Conservation (phyloP, 768 basidiomycete genomes). For the Rhizopogon salebrosus region DNA sequence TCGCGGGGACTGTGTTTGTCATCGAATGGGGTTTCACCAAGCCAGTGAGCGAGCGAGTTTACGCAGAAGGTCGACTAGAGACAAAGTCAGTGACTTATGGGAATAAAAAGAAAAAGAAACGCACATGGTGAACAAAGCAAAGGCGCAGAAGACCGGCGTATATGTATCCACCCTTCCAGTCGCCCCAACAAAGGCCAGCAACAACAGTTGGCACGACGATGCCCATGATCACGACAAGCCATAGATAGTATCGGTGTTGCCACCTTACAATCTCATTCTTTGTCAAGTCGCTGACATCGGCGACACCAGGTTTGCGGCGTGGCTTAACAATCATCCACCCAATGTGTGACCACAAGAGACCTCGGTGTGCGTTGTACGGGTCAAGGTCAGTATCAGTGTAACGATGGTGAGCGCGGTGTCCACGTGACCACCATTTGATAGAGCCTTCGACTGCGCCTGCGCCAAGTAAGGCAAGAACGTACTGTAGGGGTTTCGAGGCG, state of each 20-base stretch:
- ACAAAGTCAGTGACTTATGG: neutral
- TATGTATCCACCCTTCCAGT: slow-evolving; percentile 80
- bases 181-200: slow-evolving; percentile 79
- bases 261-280: slow-evolving; percentile 77
- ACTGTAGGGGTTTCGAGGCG: slow-evolving; percentile 81
- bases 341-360: slow-evolving; percentile 81
- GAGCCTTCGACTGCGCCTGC: slow-evolving; percentile 95
- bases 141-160: slow-evolving; percentile 79
- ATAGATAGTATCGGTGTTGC: slow-evolving; percentile 81
- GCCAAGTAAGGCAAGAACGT: slow-evolving; percentile 76
- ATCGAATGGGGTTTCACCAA: slow-evolving; percentile 89
- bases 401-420: slow-evolving; percentile 95
- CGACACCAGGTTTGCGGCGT: slow-evolving; percentile 81
- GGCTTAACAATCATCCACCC: slow-evolving; percentile 95
- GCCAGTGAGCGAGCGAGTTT: slow-evolving; percentile 95
- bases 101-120: slow-evolving; percentile 22
- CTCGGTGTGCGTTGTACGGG: slow-evolving; percentile 90
- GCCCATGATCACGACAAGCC: slow-evolving; percentile 64
- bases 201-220: slow-evolving; percentile 72
- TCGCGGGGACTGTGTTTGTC: slow-evolving; percentile 93
- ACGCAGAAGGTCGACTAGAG: slow-evolving; percentile 92
- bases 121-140: slow-evolving; percentile 82
- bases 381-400: slow-evolving; percentile 97
- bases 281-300: slow-evolving; percentile 82
- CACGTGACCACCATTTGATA: slow-evolving; percentile 98